Evolutionary conservation across 2,329 filamentous ascomycete species (phyloP), one percentile per base, ranked within the genome.

Genomic region (Stromatinia cepivora): DNA sequence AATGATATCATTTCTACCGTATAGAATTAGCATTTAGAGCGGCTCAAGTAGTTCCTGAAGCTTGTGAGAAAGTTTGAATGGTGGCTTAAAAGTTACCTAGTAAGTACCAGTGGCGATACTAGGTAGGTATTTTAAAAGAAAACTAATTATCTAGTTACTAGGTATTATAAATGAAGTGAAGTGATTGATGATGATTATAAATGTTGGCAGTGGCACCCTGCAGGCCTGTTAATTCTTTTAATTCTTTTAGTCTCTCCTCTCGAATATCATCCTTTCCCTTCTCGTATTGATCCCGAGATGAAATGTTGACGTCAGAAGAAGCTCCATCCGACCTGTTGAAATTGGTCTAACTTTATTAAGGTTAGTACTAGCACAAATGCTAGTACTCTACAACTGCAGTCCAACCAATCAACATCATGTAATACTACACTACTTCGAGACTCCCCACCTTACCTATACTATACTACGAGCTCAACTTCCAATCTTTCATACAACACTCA

Each of bases 11-110:
- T 50, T 62, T 45, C 9, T 10, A 17, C 22, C 31, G 5, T 31
- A 25, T 31, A 36, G 58, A 17, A 61, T 13, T 31, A 22, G 25
- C 20, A 46, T n/a, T 13, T 48, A 9, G 46, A 39, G 31, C 59
- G 59, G 59, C 46, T 50, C 31, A n/a, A 52, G 45, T 36, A 63
- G 45, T 52, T 63, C 31, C 31, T 45, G 46, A 50, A 50, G 13
- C n/a, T 36, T 20, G 48, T 11, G 25, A 15, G 50, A 53, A 28
- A 15, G 50, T 28, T 28, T 9, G 50, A 42, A 42, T 15, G 52
- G 15, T 17, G 9, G 52, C 25, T 20, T 53, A 7, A 53, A 31
- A 31, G 52, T 13, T n/a, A n/a, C n/a, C n/a, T n/a, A n/a, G n/a
- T 11, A 39, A 39, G 11, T 39, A 39, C 36, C 3, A 39, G 36